These are phyloP conservation scores for Picochlorum costavermella DNA, from an alignment of 139 green algal species.

Conservation along the genomic window DNA sequence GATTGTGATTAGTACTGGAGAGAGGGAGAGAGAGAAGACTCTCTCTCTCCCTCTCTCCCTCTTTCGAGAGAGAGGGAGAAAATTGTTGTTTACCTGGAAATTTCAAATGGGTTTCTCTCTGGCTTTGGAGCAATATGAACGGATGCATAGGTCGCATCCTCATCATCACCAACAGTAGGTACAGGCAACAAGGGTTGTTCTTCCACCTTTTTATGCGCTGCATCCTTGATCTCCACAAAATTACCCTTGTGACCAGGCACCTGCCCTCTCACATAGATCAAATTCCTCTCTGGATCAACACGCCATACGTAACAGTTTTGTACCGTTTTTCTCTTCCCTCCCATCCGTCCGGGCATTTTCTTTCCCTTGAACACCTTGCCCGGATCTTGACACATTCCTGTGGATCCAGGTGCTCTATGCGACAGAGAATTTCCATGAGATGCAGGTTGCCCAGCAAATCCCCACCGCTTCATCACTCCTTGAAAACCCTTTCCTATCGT, in stretches of 20 bases:
- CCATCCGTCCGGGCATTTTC: constrained; percentile 95
- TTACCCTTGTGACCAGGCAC: constrained; percentile 79
- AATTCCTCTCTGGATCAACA: constrained; percentile 84
- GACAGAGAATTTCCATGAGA: constrained; percentile 79
- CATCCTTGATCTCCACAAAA: constrained; percentile 72
- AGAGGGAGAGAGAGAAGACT: too few relatives aligned
- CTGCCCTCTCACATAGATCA: constrained; percentile 90
- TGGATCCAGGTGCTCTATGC: constrained; percentile 64
- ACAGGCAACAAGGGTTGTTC: constrained; percentile 35
- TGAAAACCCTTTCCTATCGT: constrained; percentile 93
- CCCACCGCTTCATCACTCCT: constrained; percentile 91
- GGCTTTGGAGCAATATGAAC: constrained; percentile 11
- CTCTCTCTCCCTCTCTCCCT: too few relatives aligned
- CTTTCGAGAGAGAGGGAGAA: not conserved
- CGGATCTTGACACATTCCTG: constrained; percentile 56
- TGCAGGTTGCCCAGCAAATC: constrained; percentile 81
- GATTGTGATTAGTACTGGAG: too few relatives aligned
- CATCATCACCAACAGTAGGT: constrained; percentile 6
- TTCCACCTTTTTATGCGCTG: constrained; percentile 26
- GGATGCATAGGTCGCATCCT: constrained; percentile 5
- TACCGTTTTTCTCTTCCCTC: constrained; percentile 64
- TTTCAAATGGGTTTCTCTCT: constrained; percentile 21
- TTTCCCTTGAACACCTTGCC: constrained; percentile 94
- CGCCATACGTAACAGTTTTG: constrained; percentile 51
- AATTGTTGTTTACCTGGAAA: constrained; percentile 1